These are phyloP conservation scores for Aureobasidium subglaciale DNA, from an alignment of 2,329 filamentous ascomycete species.

Conservation along the genomic window DNA sequence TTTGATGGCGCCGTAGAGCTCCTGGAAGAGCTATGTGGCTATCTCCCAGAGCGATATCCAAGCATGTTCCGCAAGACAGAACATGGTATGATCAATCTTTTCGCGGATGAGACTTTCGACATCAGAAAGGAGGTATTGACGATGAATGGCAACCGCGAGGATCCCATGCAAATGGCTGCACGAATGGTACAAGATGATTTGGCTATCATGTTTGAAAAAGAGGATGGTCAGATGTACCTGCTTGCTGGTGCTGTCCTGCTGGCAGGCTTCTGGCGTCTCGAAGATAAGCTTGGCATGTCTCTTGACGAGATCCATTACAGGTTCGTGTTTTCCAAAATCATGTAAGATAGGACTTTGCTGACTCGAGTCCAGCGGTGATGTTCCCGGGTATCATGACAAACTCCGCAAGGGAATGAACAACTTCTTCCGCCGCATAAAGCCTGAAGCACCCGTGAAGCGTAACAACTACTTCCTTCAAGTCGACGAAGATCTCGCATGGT, in stretches of 20 bases:
- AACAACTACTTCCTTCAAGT: slow-evolving; percentile 90
- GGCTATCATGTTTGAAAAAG: slow-evolving; percentile 71
- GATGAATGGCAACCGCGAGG: slow-evolving; percentile 44
- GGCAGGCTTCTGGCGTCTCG: slow-evolving; percentile 74
- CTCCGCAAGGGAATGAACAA: slow-evolving; percentile 73
- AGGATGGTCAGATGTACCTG: slow-evolving; percentile 74
- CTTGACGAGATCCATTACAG: slow-evolving; percentile 69
- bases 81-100: slow-evolving; percentile 61
- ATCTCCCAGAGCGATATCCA: slow-evolving; percentile 70
- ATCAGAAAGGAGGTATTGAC: slow-evolving; percentile 54
- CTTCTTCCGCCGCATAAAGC: slow-evolving; percentile 67
- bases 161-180: slow-evolving; percentile 69
- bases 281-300: slow-evolving; percentile 74
- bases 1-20: slow-evolving; percentile 68
- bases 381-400: slow-evolving; percentile 64
- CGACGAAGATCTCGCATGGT: slow-evolving; percentile 71
- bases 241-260: slow-evolving; percentile 69
- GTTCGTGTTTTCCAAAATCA: background rate
- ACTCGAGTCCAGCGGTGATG: slow-evolving; percentile 51
- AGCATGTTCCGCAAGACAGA: slow-evolving; percentile 57
- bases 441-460: slow-evolving; percentile 58
- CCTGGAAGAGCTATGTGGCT: slow-evolving; percentile 62
- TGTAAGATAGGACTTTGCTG: background rate
- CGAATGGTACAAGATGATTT: slow-evolving; percentile 75
- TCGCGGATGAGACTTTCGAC: slow-evolving; percentile 67